phyloP scores from a whole-genome alignment of 2,329 filamentous ascomycete genomes.

The Colletotrichum coccodes region DNA sequence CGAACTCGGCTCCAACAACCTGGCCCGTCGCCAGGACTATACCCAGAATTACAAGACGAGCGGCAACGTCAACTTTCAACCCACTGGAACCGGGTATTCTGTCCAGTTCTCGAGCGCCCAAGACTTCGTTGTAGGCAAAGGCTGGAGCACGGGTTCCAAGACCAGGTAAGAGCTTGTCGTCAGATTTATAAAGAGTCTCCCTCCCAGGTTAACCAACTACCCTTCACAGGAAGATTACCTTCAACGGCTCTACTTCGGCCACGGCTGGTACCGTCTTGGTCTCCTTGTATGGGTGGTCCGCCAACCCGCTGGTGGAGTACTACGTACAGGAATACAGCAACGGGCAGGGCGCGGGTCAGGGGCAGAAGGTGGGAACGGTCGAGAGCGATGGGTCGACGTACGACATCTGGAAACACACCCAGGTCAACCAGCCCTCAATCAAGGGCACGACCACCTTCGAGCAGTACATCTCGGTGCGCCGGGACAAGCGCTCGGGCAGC shows the following conservation, averaged over 20 bases:
- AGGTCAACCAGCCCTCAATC: not conserved
- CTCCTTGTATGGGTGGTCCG: constrained; percentile 54
- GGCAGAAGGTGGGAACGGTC: constrained; percentile 42
- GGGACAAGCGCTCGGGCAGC: constrained; percentile 29
- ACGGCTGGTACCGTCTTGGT: not conserved
- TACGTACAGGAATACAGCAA: constrained; percentile 60
- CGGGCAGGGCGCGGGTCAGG: not conserved
- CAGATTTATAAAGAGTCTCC: not conserved
- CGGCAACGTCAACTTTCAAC: not conserved
- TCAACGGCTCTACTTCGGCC: not conserved
- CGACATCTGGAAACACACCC: constrained; percentile 43
- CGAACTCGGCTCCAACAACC: not conserved
- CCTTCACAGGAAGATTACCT: not conserved
- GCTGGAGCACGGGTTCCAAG: not conserved
- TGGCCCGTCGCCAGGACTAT: not conserved
- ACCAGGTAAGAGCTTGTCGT: not conserved
- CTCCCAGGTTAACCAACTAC: not conserved
- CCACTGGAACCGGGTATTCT: constrained; percentile 34
- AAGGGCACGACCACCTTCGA: not conserved
- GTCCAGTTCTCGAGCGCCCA: not conserved
- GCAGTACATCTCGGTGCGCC: not conserved
- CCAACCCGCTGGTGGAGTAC: constrained; percentile 64
- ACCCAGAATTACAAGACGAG: not conserved
- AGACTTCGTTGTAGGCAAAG: not conserved
- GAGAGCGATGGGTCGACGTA: constrained; percentile 45